Conservation (phyloP, 257 asterid species). For the Scutellaria minor region DNA sequence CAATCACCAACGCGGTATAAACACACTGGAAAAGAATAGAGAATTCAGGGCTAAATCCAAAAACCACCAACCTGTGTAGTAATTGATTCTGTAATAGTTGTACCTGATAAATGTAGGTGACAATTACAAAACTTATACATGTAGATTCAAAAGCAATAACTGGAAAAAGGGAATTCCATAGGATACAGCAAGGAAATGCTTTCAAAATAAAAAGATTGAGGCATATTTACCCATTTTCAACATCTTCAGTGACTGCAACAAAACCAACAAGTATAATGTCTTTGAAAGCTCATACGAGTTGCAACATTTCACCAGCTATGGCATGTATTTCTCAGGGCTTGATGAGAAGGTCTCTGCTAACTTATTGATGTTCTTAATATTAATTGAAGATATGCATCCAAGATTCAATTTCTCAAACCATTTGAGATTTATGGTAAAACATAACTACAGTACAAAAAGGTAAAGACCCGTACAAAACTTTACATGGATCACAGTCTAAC, state of each 20-base stretch:
- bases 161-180: background rate
- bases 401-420: too few species aligned
- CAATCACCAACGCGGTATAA: background rate
- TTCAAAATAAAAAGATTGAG: slow-evolving; percentile 18
- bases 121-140: background rate
- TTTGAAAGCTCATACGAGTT: too few species aligned
- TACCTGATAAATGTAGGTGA: background rate
- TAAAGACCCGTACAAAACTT: too few species aligned
- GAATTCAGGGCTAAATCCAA: too few species aligned
- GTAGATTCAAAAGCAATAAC: slow-evolving; percentile 4
- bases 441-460: too few species aligned
- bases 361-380: too few species aligned
- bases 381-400: too few species aligned
- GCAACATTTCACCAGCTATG: too few species aligned
- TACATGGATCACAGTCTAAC: too few species aligned
- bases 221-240: slow-evolving; percentile 59
- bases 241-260: slow-evolving; percentile 63
- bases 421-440: too few species aligned
- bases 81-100: slow-evolving; percentile 64
- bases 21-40: background rate
- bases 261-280: slow-evolving; percentile 64
- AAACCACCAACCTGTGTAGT: slow-evolving; percentile 64
- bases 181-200: background rate
- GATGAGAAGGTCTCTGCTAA: too few species aligned
- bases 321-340: too few species aligned